A percentile compares a stretch with the other conserved stretches of the same genome.
phyloP scores from a whole-genome alignment of 1,284 basidiomycete genomes.

The Erythrobasidium hasegawianum region DNA sequence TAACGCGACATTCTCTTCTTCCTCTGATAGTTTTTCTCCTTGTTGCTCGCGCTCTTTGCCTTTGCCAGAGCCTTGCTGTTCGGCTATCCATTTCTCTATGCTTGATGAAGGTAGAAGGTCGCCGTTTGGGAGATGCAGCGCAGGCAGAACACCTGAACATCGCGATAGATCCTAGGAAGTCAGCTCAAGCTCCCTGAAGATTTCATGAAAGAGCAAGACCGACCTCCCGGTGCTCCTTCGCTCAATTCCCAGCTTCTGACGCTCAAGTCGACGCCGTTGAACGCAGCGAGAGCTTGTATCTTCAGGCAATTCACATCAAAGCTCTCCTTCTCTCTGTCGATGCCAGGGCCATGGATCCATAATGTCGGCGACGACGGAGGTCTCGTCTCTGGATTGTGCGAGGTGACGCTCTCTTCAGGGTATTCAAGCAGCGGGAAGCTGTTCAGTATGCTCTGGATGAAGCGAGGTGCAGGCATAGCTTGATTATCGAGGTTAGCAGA shows the following conservation, averaged over 20 bases:
- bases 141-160: constrained; percentile 13
- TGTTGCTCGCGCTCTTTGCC: neutral
- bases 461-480: constrained; percentile 26
- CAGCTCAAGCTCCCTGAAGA: neutral
- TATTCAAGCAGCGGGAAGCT: constrained; percentile 30
- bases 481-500: neutral
- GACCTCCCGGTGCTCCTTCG: constrained; percentile 30
- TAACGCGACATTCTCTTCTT: constrained; percentile 14
- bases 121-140: constrained; percentile 21
- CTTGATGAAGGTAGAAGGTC: constrained; percentile 21
- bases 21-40: constrained; percentile 8
- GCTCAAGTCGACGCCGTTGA: constrained; percentile 15
- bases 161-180: no score
- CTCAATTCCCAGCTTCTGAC: constrained; percentile 13
- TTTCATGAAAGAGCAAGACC: neutral
- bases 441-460: constrained; percentile 13
- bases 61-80: constrained; percentile 17
- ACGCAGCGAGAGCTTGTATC: constrained; percentile 25
- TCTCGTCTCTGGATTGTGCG: neutral
- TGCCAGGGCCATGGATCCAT: constrained; percentile 34
- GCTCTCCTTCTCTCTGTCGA: constrained; percentile 31
- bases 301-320: constrained; percentile 28
- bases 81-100: constrained; percentile 19
- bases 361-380: constrained; percentile 13
- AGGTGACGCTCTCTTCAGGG: constrained; percentile 13